Base-by-base conservation (phyloP, 345 rosid genomes). In the Camelina neglecta region DNA sequence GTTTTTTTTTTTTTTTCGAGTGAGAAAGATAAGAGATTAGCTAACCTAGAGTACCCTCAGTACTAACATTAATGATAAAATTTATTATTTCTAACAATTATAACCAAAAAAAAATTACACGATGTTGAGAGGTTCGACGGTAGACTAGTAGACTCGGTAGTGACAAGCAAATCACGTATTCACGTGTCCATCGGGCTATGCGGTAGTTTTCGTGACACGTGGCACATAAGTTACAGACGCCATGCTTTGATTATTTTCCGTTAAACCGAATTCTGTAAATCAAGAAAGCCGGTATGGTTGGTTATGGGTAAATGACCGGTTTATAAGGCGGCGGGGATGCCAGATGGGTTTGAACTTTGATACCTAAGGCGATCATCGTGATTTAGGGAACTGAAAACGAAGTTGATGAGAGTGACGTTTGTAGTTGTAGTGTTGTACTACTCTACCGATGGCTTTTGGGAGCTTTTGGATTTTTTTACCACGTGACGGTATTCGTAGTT, bases 151-250 rank as follows among this genome's bases (percentile, higher is more conserved):
- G 3, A 24, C 26, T 24, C 29, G 29, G 29, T 60, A 20, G 61
- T 75, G 62, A 67, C 42, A 24, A 41, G 76, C 42, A 51, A 57
- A 62, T 62, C 56, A 73, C 79, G 48, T 61, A 69, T 60, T 62
- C 56, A 73, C 79, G 48, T 61, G 74, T 60, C n/a, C n/a, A 60
- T 48, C 31, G 18, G 5, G 12, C 16, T 57, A 51, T 69, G 64
- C 42, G 63, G 49, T 60, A 51, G 48, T 35, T 51, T 69, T 7
- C 2, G 4, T 29, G 54, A 56, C 77, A 56, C 57, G 44, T 60
- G 67, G 10, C n/a, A 58, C 33, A 1, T 31, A 73, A 42, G 13
- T 9, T 23, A 35, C 20, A 57, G 33, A 23, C 13, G 7, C 31
- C 38, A 6, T 7, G 38, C 2, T 35, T 35, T 35, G 7, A 8